Percentiles rank a stretch among this genome's conserved stretches.
Conservation (phyloP, 257 asterid genomes). For the Verbena officinalis region DNA sequence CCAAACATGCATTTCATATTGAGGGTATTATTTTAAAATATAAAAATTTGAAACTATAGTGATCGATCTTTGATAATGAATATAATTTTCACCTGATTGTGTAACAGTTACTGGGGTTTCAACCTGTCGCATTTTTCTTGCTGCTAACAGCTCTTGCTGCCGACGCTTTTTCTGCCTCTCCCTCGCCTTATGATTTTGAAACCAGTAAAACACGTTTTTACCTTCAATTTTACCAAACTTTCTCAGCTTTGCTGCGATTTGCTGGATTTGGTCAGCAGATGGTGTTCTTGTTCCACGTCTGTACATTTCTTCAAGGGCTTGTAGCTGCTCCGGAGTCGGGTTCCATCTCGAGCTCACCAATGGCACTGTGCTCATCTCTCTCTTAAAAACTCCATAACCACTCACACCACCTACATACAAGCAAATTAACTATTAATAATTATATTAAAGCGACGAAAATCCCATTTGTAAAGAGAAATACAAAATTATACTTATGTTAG, state of each 20-base stretch:
- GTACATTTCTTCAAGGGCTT: constrained; percentile 72
- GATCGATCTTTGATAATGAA: no score
- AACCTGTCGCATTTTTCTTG: constrained; percentile 10
- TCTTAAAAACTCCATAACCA: constrained; percentile 27
- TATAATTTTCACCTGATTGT: no score
- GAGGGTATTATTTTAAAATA: no score
- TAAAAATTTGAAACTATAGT: no score
- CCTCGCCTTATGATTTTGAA: constrained; percentile 83
- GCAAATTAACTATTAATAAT: not conserved
- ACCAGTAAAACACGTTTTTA: constrained; percentile 85
- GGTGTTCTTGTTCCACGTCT: constrained; percentile 61
- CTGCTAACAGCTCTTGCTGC: constrained; percentile 32
- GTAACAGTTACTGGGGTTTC: constrained; percentile 15
- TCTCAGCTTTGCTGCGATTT: constrained; percentile 55
- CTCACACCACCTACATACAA: constrained; percentile 22
- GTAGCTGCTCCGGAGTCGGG: constrained; percentile 73
- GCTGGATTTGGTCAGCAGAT: constrained; percentile 66
- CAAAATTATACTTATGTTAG: constrained; percentile 10
- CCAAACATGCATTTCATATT: no score
- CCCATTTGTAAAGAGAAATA: no score
- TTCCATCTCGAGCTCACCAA: constrained; percentile 66
- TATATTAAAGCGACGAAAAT: no score
- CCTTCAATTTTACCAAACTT: constrained; percentile 72
- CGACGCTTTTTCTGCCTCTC: constrained; percentile 69
- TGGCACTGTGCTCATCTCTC: constrained; percentile 11